Evolutionary conservation across 371 early-diverging fungal species (phyloP).

Genomic region (Mucor indicus): DNA sequence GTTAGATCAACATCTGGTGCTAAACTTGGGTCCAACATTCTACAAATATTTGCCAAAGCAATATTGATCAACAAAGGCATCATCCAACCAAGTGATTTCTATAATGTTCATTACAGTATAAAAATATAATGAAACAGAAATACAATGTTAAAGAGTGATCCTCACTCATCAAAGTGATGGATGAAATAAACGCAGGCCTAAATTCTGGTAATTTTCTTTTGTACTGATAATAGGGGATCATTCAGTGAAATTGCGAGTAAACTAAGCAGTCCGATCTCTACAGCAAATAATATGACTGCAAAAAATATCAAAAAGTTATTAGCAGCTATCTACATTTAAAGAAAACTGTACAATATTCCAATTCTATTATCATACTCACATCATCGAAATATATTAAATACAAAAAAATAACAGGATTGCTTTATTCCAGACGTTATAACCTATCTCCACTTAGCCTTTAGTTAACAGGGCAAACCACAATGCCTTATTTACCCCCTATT

Average conservation of each 20-base stretch:
- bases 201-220: constrained; percentile 6
- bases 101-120: constrained; percentile 11
- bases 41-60: constrained; percentile 9
- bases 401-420: constrained; percentile 9
- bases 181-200: constrained; percentile 8
- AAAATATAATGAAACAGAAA: constrained; percentile 12
- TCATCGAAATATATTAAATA: constrained; percentile 8
- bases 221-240: constrained; percentile 8
- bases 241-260: constrained; percentile 12
- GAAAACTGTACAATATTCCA: constrained; percentile 7
- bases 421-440: constrained; percentile 4
- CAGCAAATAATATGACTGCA: constrained; percentile 15
- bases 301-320: constrained; percentile 9
- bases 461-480: constrained; percentile 9
- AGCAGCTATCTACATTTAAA: constrained; percentile 5
- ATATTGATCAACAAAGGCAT: constrained; percentile 11
- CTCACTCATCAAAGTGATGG: constrained; percentile 8
- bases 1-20: constrained; percentile 3
- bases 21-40: constrained; percentile 8
- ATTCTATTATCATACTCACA: constrained; percentile 11
- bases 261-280: constrained; percentile 12
- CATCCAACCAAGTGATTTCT: constrained; percentile 8
- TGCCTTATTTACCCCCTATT: constrained; percentile 7
- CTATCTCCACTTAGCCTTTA: constrained; percentile 6
- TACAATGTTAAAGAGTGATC: constrained; percentile 11